Conservation (phyloP, 1,139 yeast species). For the Yamadazyma siamensis region DNA sequence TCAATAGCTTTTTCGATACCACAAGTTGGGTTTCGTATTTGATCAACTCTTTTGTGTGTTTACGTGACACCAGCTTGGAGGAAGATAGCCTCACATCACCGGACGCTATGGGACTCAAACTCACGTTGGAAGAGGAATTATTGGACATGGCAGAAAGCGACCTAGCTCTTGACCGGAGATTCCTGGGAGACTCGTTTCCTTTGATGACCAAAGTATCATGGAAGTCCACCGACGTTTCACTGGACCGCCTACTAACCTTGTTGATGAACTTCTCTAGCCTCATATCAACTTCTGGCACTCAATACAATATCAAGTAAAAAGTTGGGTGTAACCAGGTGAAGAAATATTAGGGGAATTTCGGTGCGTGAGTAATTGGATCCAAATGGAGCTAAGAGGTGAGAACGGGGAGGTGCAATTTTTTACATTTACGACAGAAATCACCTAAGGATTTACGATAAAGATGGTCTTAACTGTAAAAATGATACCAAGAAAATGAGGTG, state of each 20-base stretch:
- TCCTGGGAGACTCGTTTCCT: slow-evolving; percentile 4
- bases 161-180: slow-evolving; percentile 12
- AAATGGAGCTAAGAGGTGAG: no score
- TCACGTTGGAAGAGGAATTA: slow-evolving; percentile 5
- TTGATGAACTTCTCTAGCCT: slow-evolving; percentile 12
- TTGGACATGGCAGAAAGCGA: slow-evolving; percentile 13
- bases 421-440: no score
- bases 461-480: no score
- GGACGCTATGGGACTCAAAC: slow-evolving; percentile 10
- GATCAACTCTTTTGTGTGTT: slow-evolving; percentile 37
- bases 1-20: slow-evolving; percentile 32
- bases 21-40: slow-evolving; percentile 39
- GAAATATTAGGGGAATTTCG: no score
- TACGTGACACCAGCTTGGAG: slow-evolving; percentile 21
- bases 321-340: no score
- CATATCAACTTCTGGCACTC: no score
- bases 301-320: no score
- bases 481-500: no score
- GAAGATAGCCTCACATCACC: slow-evolving; percentile 11
- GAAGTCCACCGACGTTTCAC: slow-evolving; percentile 14
- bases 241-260: slow-evolving; percentile 16
- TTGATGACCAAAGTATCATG: slow-evolving; percentile 3
- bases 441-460: no score
- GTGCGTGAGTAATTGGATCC: no score
- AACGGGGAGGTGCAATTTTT: no score